phyloP scores from a whole-genome alignment of 805 yeast genomes.

The Candida endomychidarum region DNA sequence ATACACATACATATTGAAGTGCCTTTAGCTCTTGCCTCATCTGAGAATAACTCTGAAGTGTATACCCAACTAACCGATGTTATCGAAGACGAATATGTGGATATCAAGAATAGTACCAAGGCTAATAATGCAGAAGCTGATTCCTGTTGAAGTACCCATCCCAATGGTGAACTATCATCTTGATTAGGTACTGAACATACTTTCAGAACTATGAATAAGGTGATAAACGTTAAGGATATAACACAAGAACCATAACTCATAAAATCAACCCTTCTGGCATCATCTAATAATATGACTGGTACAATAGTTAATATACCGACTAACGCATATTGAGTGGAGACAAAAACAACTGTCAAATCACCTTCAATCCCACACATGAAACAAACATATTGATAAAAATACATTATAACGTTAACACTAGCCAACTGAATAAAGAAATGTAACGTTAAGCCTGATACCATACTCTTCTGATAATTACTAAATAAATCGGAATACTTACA shows the following conservation, averaged over 20 bases:
- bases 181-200: constrained; percentile 19
- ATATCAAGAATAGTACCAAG: constrained; percentile 43
- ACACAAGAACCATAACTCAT: constrained; percentile 43
- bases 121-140: constrained; percentile 47
- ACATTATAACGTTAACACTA: constrained; percentile 44
- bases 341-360: constrained; percentile 28
- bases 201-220: constrained; percentile 37
- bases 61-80: constrained; percentile 51
- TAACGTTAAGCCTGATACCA: constrained; percentile 35
- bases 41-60: constrained; percentile 50
- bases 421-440: constrained; percentile 48
- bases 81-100: constrained; percentile 47
- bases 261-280: constrained; percentile 47
- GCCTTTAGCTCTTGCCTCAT: constrained; percentile 46
- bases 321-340: constrained; percentile 38
- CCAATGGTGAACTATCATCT: constrained; percentile 10
- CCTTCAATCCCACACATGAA: constrained; percentile 47
- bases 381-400: constrained; percentile 47
- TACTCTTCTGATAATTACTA: constrained; percentile 31
- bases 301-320: constrained; percentile 41
- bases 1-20: constrained; percentile 45
- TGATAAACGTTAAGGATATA: constrained; percentile 33
- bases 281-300: constrained; percentile 45
- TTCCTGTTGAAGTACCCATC: constrained; percentile 16
- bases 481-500: constrained; percentile 35